These are phyloP conservation scores for Boeremia lycopersici DNA, from an alignment of 2,329 filamentous ascomycete species.

Conservation along the genomic window DNA sequence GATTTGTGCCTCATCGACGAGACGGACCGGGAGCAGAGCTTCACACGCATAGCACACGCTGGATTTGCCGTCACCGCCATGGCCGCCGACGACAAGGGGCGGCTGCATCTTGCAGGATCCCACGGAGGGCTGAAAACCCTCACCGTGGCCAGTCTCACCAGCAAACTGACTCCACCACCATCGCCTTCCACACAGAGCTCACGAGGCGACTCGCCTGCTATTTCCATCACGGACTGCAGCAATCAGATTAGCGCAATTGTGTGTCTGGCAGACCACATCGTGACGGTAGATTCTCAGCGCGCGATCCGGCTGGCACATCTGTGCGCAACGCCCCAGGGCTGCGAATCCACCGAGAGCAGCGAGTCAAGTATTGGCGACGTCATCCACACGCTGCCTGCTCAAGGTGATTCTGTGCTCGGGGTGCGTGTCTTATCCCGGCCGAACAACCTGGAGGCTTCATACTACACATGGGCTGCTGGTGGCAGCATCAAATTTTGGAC, in stretches of 20 bases:
- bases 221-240: conserved; percentile 34
- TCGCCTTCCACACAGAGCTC: conserved; percentile 41
- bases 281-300: conserved; percentile 72
- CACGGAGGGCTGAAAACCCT: conserved; percentile 62
- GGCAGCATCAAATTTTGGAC: conserved; percentile 86
- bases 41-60: conserved; percentile 69
- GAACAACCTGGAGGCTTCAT: conserved; percentile 69
- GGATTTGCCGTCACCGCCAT: conserved; percentile 73
- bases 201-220: conserved; percentile 39
- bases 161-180: conserved; percentile 39
- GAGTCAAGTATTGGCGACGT: conserved; percentile 38
- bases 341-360: conserved; percentile 10
- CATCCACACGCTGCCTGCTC: conserved; percentile 58
- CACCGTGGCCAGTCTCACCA: conserved; percentile 44
- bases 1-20: conserved; percentile 90
- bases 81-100: conserved; percentile 61
- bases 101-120: conserved; percentile 72
- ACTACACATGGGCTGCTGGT: conserved; percentile 86
- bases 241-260: conserved; percentile 47
- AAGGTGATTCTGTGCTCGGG: conserved; percentile 68
- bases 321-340: conserved; percentile 24
- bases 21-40: conserved; percentile 70
- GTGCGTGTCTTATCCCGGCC: conserved; percentile 68
- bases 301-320: conserved; percentile 70
- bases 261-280: conserved; percentile 45